Evolutionary conservation across 768 basidiomycete genomes (phyloP), one percentile per base, ranked within the genome.

Genomic region (Psilocybe sp.): DNA sequence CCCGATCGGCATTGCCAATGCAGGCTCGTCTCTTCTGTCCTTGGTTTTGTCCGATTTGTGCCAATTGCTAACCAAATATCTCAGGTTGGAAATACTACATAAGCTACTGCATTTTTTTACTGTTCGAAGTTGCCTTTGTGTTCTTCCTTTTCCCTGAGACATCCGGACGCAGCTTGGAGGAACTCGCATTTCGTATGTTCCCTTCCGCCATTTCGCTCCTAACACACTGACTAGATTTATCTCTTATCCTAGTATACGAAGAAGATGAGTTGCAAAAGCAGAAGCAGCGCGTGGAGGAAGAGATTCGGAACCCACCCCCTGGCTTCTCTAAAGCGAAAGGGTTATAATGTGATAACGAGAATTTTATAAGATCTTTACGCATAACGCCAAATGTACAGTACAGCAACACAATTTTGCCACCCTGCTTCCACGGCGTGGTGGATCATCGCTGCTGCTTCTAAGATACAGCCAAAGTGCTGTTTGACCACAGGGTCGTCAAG

Each of bases 111-210:
- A 61, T 80, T 23, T 81, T 73, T 63, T 69, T 84, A 5, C 67
- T 67, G 1, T 76, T 82, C 53, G 80, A 82, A 58, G 69, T 80
- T 37, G 44, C 73, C 34, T 80, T 81, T 57, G 75, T 83, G 18
- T 85, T 70, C 64, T 80, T 85, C 69, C 55, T 83, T 13, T 82
- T 83, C 77, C 80, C 80, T 2, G 83, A 84, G 63, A 85, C 83
- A 0, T 65, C 73, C 5, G 65, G 73, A 8, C 70, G 74, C 38
- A 74, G 78, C 10, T 69, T 82, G 33, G 81, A 84, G 58, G 82
- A 84, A 60, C 70, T 84, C 15, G 75, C 80, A 0, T 82, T 82
- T 72, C 64, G 79, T 82, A 55, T 46, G 79, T 71, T 28, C 7
- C 23, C 23, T 28, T 14, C 16, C 32, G n/a, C 16, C 47, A 43